phyloP scores from a whole-genome alignment of 345 rosid genomes.

The Camelina hispida region DNA sequence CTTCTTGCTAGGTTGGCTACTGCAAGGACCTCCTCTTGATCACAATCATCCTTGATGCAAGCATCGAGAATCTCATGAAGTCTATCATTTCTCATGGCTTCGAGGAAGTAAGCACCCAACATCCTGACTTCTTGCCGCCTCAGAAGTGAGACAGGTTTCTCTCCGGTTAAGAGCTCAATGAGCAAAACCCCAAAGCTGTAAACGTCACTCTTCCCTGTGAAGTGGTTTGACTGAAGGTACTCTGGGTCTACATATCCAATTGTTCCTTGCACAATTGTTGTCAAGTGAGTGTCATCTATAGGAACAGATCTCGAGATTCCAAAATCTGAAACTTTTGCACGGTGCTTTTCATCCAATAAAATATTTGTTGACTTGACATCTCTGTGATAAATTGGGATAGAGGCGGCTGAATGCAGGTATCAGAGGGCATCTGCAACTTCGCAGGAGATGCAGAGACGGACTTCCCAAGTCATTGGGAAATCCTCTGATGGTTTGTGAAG shows the following conservation, averaged over 20 bases:
- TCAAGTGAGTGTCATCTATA: slow-evolving; percentile 47
- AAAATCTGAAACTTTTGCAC: slow-evolving; percentile 57
- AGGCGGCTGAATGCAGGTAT: slow-evolving; percentile 51
- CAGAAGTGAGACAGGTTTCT: slow-evolving; percentile 42
- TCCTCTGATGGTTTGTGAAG: slow-evolving; percentile 36
- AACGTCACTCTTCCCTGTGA: slow-evolving; percentile 42
- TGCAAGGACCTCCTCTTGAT: slow-evolving; percentile 33
- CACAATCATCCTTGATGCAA: slow-evolving; percentile 23
- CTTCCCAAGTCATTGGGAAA: slow-evolving; percentile 45
- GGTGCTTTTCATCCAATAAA: slow-evolving; percentile 41
- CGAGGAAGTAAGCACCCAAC: slow-evolving; percentile 45
- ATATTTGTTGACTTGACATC: slow-evolving; percentile 55
- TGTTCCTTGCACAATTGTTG: slow-evolving; percentile 47
- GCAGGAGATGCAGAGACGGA: slow-evolving; percentile 45
- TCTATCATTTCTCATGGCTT: slow-evolving; percentile 34
- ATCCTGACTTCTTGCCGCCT: slow-evolving; percentile 38
- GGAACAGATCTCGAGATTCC: slow-evolving; percentile 55
- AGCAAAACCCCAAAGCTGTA: slow-evolving; percentile 48
- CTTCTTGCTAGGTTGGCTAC: slow-evolving; percentile 49
- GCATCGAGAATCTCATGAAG: slow-evolving; percentile 47
- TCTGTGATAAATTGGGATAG: slow-evolving; percentile 52
- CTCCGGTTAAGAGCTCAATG: slow-evolving; percentile 50
- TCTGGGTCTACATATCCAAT: slow-evolving; percentile 43
- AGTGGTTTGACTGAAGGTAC: slow-evolving; percentile 42
- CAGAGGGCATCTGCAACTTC: slow-evolving; percentile 48